Evolutionary conservation across 306 rosid species (phyloP), one percentile per base, ranked within the genome.

Genomic region (Fragaria nilgerrensis): DNA sequence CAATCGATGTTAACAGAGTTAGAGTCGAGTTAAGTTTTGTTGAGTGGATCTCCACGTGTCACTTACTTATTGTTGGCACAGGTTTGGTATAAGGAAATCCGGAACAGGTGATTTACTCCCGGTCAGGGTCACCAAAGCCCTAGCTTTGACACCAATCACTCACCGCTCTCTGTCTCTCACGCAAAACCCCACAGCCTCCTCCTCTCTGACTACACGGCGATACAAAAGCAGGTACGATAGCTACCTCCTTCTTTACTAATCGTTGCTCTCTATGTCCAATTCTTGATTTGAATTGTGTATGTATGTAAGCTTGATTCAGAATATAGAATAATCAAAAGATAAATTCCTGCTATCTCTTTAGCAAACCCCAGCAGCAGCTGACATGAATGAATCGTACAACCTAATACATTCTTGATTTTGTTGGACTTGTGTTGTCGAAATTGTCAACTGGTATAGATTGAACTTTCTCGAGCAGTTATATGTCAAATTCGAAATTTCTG

Each of bases 191-290:
- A 70, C 16, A 8, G 36, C 65, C 34, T 36, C 13, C 7, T 12
- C 7, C 48, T 72, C 4, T 72, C 29, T 5, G 43, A n/a, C 27
- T 44, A 1, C 0, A 68, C 73, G 55, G n/a, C 75, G 7, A 15
- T 22, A 41, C 77, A 36, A 41, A 27, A 7, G 53, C 56, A 74
- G 77, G 77, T 74, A 15, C 41, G 39, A 5, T 53, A 52, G 12
- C 66, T 7, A 2, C 76, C 41, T n/a, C 49, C 19, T 5, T 71
- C 19, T 5, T 71, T 43, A 3, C 5, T 25, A 3, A 27, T 61
- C 27, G 17, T 37, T 27, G 19, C 9, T 58, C 12, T 58, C 15
- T 32, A 32, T 59, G 36, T 27, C 7, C 19, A 11, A 6, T 13
- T 53, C 1, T 72, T 53, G 34, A n/a, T 53, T 72, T 12, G 1